These are phyloP conservation scores for Noccaea bulbosa DNA, from an alignment of 345 rosid species.

Conservation along the genomic window DNA sequence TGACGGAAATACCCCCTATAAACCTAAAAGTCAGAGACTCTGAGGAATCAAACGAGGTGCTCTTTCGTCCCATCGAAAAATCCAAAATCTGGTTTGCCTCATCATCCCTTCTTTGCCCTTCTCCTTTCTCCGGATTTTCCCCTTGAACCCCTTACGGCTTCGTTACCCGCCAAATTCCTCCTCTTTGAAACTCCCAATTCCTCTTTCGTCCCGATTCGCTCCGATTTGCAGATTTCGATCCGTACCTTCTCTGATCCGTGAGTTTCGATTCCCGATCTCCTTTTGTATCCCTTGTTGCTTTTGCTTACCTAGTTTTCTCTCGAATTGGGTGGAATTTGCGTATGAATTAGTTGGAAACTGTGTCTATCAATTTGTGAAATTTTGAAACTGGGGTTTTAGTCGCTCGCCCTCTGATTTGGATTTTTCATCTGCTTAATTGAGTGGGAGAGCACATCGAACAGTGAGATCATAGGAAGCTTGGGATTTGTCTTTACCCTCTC, in stretches of 20 bases:
- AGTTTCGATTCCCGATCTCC: constrained; percentile 20
- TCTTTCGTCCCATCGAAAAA: constrained; percentile 11
- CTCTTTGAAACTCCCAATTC: constrained; percentile 28
- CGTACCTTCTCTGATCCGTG: constrained; percentile 2
- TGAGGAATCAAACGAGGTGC: background rate
- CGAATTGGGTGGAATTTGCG: background rate
- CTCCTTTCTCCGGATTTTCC: constrained; percentile 38
- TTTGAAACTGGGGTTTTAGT: constrained; percentile 18
- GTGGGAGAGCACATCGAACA: background rate
- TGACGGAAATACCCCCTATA: background rate
- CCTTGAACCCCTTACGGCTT: constrained; percentile 19
- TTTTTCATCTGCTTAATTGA: background rate
- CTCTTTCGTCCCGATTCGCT: background rate
- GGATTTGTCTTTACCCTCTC: background rate
- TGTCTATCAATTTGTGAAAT: constrained; percentile 23
- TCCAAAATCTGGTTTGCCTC: constrained; percentile 18
- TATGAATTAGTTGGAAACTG: too few relatives aligned
- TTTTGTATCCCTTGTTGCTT: background rate
- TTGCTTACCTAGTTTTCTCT: background rate
- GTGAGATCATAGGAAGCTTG: background rate
- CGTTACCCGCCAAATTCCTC: constrained; percentile 42
- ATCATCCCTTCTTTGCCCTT: constrained; percentile 38
- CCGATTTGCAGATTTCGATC: background rate
- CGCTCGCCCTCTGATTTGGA: background rate
- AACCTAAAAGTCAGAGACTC: background rate